Evolutionary conservation across 2,329 filamentous ascomycete genomes (phyloP), one percentile per base, ranked within the genome.

Genomic region (Aspergillus pseudoviridinutans): DNA sequence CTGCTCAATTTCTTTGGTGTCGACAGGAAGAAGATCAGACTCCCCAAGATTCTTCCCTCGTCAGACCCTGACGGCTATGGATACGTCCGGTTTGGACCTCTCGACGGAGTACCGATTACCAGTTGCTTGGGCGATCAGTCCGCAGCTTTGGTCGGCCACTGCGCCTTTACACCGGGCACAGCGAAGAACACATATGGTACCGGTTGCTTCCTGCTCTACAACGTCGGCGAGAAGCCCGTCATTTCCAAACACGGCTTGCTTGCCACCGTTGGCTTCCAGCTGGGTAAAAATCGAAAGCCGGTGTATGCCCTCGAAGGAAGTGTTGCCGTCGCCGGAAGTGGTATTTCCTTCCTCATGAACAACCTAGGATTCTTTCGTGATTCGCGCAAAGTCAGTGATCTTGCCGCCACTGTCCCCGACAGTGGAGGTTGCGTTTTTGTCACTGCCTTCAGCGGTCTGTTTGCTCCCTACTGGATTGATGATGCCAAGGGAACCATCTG

Each of bases 181-280:
- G 92, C 91, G 49, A 96, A 96, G 80, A 95, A 94, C 75, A 96
- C 91, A 0, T 95, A 95, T 71, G 91, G 91, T 42, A 96, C 91
- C 0, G 91, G 91, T 46, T 94, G 90, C 71, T 96, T 96, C 79
- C 78, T 96, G 63, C 82, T 96, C 4, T 95, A 94, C 78, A 95
- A 96, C 68, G 89, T 95, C 35, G 92, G 92, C 53, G 82, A 86
- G 44, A 87, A 91, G 73, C 92, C 92, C 6, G 90, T 96, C 54
- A 88, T 96, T 58, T 96, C 92, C 10, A 88, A 84, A 59, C 87
- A 91, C 57, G 92, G 92, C 10, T 80, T 96, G 29, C 80, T 96
- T 42, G 87, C 89, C n/a, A 96, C 92, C 0, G 87, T 96, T 25
- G 92, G 89, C 3, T 96, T 92, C 73, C 86, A 96, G 71, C 89